Percentiles rank a stretch among this genome's conserved stretches.
These are phyloP conservation scores for Peronosclerospora sorghi DNA, from an alignment of 352 stramenopile species.

Conservation along the genomic window DNA sequence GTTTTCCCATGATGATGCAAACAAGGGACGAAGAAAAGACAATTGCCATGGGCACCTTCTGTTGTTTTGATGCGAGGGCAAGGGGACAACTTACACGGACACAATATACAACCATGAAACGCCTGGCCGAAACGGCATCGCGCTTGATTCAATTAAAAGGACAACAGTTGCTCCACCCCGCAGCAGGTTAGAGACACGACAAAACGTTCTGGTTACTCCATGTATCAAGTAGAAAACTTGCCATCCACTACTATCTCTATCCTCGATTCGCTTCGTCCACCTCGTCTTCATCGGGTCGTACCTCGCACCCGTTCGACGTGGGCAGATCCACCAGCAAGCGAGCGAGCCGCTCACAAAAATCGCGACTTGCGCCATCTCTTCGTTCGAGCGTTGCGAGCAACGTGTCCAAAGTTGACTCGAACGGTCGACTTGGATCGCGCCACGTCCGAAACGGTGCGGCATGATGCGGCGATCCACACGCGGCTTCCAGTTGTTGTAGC, in stretches of 20 bases:
- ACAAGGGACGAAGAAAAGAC: slow-evolving; percentile 2
- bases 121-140: slow-evolving; percentile 17
- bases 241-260: too few species aligned
- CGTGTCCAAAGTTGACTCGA: not conserved
- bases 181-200: too few species aligned
- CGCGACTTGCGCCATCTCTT: slow-evolving; percentile 20
- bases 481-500: slow-evolving; percentile 68
- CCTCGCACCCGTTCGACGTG: not conserved
- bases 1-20: slow-evolving; percentile 21
- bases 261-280: too few species aligned
- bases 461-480: slow-evolving; percentile 46
- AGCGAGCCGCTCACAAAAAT: slow-evolving; percentile 9
- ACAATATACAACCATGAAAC: slow-evolving; percentile 28
- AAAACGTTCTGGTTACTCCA: too few species aligned
- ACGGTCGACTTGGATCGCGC: slow-evolving; percentile 1
- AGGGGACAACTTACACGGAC: slow-evolving; percentile 20
- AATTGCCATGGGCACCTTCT: slow-evolving; percentile 28
- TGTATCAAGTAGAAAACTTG: too few species aligned
- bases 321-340: slow-evolving; percentile 9
- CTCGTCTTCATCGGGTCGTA: too few species aligned
- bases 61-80: slow-evolving; percentile 21
- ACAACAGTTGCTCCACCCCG: slow-evolving; percentile 7
- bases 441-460: slow-evolving; percentile 13
- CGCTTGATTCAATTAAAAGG: slow-evolving; percentile 23
- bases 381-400: slow-evolving; percentile 17